Conservation (phyloP, 2,329 filamentous ascomycete genomes). For the Aspergillus sp. region DNA sequence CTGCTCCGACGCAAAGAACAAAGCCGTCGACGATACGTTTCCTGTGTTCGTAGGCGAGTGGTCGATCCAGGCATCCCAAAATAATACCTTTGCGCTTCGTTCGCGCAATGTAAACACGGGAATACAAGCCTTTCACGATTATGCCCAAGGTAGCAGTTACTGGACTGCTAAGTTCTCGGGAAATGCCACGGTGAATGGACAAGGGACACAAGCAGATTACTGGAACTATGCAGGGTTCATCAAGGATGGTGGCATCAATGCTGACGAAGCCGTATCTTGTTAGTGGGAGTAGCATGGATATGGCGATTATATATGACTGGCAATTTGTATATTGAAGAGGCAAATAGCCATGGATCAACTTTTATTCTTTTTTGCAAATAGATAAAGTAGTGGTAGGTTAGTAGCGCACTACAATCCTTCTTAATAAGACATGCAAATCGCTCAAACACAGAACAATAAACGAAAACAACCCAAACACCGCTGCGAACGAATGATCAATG, state of each 20-base stretch:
- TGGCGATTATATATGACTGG: no score
- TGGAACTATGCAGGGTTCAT: conserved; percentile 14
- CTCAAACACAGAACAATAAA: neutral
- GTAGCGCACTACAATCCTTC: no score
- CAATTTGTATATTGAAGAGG: no score
- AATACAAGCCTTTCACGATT: conserved; percentile 8
- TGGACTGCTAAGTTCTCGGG: conserved; percentile 15
- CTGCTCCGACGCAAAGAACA: conserved; percentile 11
- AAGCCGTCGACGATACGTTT: conserved; percentile 13
- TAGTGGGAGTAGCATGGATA: neutral
- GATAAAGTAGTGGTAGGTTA: neutral
- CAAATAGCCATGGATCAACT: neutral
- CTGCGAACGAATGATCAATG: neutral
- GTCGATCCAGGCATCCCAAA: conserved; percentile 13
- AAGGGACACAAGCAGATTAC: conserved; percentile 12
- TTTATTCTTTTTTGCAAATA: neutral
- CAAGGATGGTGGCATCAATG: conserved; percentile 7
- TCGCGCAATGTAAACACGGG: conserved; percentile 12
- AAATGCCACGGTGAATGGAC: conserved; percentile 8
- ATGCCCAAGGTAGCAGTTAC: conserved; percentile 15
- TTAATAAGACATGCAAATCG: no score
- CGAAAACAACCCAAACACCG: neutral
- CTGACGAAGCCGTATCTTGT: neutral
- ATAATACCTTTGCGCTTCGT: conserved; percentile 12
- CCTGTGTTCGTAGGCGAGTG: conserved; percentile 21